phyloP scores from a whole-genome alignment of 1,284 basidiomycete genomes.

The Apiotrichum porosum region DNA sequence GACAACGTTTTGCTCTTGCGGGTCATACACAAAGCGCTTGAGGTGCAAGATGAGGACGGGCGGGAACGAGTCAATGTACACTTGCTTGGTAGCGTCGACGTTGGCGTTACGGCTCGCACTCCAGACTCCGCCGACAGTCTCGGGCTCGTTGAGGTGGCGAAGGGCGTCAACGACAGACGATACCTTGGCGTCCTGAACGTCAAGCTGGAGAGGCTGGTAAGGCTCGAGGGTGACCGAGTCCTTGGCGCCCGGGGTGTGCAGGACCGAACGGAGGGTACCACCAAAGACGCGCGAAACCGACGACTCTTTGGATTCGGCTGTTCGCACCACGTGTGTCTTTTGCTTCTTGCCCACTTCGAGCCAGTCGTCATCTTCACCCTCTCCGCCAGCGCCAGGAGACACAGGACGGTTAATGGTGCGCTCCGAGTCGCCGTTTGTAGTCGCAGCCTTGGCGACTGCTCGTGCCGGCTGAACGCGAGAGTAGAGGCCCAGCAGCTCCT shows the following conservation, averaged over 20 bases:
- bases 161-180: conserved; percentile 79
- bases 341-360: conserved; percentile 90
- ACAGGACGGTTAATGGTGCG: conserved; percentile 44
- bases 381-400: conserved; percentile 39
- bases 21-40: conserved; percentile 89
- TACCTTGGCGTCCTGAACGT: conserved; percentile 79
- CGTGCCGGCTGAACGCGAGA: conserved; percentile 40
- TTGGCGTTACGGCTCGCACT: conserved; percentile 58
- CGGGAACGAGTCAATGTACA: conserved; percentile 80
- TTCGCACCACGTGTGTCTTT: conserved; percentile 72
- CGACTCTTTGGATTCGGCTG: conserved; percentile 72
- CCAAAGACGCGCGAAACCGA: conserved; percentile 90
- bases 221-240: conserved; percentile 89
- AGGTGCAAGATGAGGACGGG: conserved; percentile 84
- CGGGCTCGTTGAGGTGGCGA: conserved; percentile 69
- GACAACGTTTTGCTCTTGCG: conserved; percentile 55
- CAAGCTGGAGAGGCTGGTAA: conserved; percentile 82
- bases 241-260: conserved; percentile 72
- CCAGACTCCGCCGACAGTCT: conserved; percentile 70
- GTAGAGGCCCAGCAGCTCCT: conserved; percentile 71
- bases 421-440: conserved; percentile 28
- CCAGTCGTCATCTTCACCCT: conserved; percentile 57
- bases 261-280: conserved; percentile 83
- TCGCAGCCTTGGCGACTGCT: conserved; percentile 18
- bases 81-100: conserved; percentile 80